phyloP scores from a whole-genome alignment of 306 rosid species.

The Malus fusca region DNA sequence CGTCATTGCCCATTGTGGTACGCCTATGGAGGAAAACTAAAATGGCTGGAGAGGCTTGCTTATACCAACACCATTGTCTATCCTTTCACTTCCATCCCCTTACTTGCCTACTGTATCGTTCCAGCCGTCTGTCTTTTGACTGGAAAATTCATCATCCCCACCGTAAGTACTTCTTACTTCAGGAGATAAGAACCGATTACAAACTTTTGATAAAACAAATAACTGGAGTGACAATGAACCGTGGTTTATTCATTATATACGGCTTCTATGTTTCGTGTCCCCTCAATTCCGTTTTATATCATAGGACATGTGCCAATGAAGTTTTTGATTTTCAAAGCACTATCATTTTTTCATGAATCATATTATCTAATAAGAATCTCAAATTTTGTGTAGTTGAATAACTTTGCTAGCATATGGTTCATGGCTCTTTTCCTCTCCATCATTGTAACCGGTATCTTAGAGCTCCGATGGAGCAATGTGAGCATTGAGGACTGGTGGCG shows the following conservation, averaged over 20 bases:
- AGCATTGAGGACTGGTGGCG: constrained; percentile 91
- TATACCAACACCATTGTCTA: constrained; percentile 65
- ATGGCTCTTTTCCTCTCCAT: constrained; percentile 75
- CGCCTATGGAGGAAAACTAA: constrained; percentile 79
- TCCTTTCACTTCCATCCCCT: constrained; percentile 88
- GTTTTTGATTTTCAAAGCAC: too few species aligned
- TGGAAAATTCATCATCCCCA: constrained; percentile 89
- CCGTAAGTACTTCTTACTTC: constrained; percentile 43
- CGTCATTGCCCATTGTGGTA: constrained; percentile 94
- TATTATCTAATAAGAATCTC: neutral
- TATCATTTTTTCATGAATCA: neutral
- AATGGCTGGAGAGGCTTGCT: constrained; percentile 80
- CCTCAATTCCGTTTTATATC: too few species aligned
- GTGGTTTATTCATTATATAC: neutral
- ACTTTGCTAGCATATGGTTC: constrained; percentile 73
- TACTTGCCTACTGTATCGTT: constrained; percentile 66
- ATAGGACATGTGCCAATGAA: neutral
- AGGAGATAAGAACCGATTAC: neutral
- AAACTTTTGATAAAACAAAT: too few species aligned
- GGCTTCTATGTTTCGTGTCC: neutral
- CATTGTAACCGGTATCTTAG: constrained; percentile 65
- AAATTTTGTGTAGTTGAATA: constrained; percentile 55
- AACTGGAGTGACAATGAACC: neutral
- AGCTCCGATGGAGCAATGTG: constrained; percentile 87
- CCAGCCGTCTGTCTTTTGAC: constrained; percentile 93